These are phyloP conservation scores for Nadsonia fulvescens DNA, from an alignment of 805 yeast genomes.

Conservation along the genomic window DNA sequence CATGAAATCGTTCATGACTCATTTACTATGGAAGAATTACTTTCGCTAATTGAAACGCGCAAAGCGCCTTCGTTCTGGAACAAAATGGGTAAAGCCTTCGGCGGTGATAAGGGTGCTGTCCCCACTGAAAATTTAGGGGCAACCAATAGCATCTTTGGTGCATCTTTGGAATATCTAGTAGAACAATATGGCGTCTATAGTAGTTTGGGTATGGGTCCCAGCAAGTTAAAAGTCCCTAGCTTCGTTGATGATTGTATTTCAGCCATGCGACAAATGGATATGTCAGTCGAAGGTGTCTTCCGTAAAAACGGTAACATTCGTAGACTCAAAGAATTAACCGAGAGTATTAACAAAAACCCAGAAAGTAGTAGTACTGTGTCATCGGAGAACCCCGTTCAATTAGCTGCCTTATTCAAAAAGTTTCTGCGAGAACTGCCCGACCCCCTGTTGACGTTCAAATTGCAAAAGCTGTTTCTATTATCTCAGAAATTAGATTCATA, in stretches of 20 bases:
- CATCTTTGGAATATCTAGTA: conserved; percentile 51
- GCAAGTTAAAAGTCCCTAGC: conserved; percentile 59
- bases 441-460: conserved; percentile 61
- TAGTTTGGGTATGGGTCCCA: conserved; percentile 69
- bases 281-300: conserved; percentile 90
- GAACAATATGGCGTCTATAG: conserved; percentile 64
- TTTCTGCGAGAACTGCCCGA: conserved; percentile 85
- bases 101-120: conserved; percentile 12
- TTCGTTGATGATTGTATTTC: conserved; percentile 72
- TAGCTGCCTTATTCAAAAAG: conserved; percentile 83
- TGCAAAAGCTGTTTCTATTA: conserved; percentile 66
- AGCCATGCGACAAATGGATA: conserved; percentile 74
- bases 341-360: conserved; percentile 56
- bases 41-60: conserved; percentile 21
- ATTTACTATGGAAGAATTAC: conserved; percentile 22
- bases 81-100: conserved; percentile 24
- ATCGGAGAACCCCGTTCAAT: conserved; percentile 70
- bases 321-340: conserved; percentile 54
- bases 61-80: conserved; percentile 28
- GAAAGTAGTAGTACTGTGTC: conserved; percentile 50
- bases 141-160: conserved; percentile 76
- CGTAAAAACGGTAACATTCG: conserved; percentile 91
- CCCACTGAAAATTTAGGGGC: too few species aligned
- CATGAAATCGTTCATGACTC: conserved; percentile 17
- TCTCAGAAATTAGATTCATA: conserved; percentile 25